phyloP scores from a whole-genome alignment of 2,329 filamentous ascomycete genomes.

The Chrysoporthe austroafricana region DNA sequence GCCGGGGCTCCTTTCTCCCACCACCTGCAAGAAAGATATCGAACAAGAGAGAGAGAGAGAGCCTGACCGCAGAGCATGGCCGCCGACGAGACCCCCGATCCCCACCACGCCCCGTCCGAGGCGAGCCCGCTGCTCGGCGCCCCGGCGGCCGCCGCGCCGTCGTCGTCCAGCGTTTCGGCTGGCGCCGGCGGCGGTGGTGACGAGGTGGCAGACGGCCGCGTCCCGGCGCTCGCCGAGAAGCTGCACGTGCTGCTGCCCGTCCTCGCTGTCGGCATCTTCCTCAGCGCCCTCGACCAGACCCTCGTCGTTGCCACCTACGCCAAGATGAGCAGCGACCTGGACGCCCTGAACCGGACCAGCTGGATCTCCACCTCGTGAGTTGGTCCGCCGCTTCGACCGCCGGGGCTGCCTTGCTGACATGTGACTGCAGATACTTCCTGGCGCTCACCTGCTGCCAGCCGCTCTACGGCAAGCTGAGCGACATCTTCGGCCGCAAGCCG shows the following conservation, averaged over 20 bases:
- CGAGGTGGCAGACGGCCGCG: conserved; percentile 28
- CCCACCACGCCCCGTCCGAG: conserved; percentile 1
- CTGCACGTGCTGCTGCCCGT: conserved; percentile 44
- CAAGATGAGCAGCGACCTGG: conserved; percentile 74
- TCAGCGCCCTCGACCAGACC: conserved; percentile 76
- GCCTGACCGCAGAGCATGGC: conserved; percentile 9
- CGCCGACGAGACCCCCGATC: conserved; percentile 1
- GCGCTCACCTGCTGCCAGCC: conserved; percentile 77
- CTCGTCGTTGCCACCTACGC: conserved; percentile 79
- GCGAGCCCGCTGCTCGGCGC: conserved; percentile 24
- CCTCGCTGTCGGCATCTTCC: conserved; percentile 55
- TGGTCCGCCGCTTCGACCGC: neutral
- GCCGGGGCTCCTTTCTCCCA: too few species aligned
- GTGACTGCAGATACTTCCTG: conserved; percentile 64
- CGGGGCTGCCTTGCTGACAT: conserved; percentile 4
- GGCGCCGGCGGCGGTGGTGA: neutral
- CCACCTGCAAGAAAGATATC: too few species aligned
- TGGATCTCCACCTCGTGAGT: conserved; percentile 63
- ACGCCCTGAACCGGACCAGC: conserved; percentile 73
- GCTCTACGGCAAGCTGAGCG: conserved; percentile 53
- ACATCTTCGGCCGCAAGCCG: conserved; percentile 69
- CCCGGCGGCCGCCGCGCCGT: neutral
- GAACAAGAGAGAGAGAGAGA: too few species aligned
- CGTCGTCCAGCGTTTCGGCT: neutral
- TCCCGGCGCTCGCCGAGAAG: conserved; percentile 39